phyloP scores from a whole-genome alignment of 129 eudicot genomes.

The Flaveria ramosissima region DNA sequence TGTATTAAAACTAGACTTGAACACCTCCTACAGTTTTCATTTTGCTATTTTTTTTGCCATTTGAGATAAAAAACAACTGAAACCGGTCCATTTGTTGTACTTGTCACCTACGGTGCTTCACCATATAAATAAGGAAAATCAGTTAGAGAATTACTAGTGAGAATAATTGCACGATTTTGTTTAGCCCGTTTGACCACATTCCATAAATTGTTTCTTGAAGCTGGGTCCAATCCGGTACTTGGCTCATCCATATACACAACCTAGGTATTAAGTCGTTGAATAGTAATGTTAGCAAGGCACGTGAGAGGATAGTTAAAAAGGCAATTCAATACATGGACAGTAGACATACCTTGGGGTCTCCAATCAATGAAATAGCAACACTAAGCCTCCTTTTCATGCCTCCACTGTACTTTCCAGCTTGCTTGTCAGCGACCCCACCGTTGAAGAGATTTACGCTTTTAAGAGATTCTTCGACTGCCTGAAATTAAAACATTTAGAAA shows the following conservation, averaged over 20 bases:
- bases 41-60: background rate
- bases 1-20: background rate
- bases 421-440: constrained; percentile 93
- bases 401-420: constrained; percentile 89
- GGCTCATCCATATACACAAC: constrained; percentile 98
- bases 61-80: background rate
- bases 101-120: background rate
- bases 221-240: constrained; percentile 95
- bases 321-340: constrained; percentile 1
- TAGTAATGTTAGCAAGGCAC: constrained; percentile 8
- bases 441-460: constrained; percentile 68
- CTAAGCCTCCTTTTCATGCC: constrained; percentile 99
- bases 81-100: background rate
- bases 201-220: constrained; percentile 90
- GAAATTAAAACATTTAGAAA: constrained; percentile 16
- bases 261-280: constrained; percentile 43
- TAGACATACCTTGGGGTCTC: constrained; percentile 78
- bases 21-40: background rate
- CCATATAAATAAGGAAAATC: constrained; percentile 8
- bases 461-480: constrained; percentile 96
- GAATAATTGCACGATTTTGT: constrained; percentile 82
- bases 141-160: constrained; percentile 64
- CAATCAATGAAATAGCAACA: constrained; percentile 94
- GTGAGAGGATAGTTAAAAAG: background rate
- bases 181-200: constrained; percentile 83